A percentile compares a stretch with the other conserved stretches of the same genome.
phyloP scores from a whole-genome alignment of 2,329 filamentous ascomycete species.

The Endoconidiophora laricicola region DNA sequence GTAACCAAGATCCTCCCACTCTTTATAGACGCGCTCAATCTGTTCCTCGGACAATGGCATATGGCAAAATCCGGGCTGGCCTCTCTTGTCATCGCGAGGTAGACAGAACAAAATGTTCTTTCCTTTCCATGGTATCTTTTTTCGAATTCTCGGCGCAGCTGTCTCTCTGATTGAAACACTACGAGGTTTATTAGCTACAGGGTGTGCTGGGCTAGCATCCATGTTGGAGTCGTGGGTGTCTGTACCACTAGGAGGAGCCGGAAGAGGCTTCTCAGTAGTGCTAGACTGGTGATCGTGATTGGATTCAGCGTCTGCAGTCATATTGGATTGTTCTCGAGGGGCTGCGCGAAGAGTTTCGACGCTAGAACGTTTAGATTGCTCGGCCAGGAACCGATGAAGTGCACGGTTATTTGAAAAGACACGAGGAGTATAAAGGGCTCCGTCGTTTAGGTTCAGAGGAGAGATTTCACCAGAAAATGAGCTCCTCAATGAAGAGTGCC shows the following conservation, averaged over 20 bases:
- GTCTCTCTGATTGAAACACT: conserved; percentile 23
- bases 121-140: conserved; percentile 58
- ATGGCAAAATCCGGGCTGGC: conserved; percentile 29
- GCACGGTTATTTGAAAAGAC: conserved; percentile 17
- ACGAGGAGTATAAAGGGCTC: conserved; percentile 28
- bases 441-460: conserved; percentile 27
- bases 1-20: conserved; percentile 56
- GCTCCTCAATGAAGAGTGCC: conserved; percentile 59
- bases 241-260: background rate
- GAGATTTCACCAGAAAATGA: conserved; percentile 39
- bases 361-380: conserved; percentile 32
- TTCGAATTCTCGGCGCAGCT: conserved; percentile 43
- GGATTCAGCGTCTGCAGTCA: conserved; percentile 8
- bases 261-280: conserved; percentile 10
- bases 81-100: conserved; percentile 50
- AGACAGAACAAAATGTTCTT: conserved; percentile 58
- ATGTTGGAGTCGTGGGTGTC: conserved; percentile 17
- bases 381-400: conserved; percentile 9
- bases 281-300: background rate
- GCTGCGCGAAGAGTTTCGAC: conserved; percentile 31
- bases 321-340: conserved; percentile 8
- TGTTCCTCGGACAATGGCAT: conserved; percentile 38
- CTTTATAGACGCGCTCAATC: conserved; percentile 42
- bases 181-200: conserved; percentile 17
- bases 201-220: conserved; percentile 22